Evolutionary conservation across 140 eudicot species (phyloP).

Genomic region (Flaveria floridana): DNA sequence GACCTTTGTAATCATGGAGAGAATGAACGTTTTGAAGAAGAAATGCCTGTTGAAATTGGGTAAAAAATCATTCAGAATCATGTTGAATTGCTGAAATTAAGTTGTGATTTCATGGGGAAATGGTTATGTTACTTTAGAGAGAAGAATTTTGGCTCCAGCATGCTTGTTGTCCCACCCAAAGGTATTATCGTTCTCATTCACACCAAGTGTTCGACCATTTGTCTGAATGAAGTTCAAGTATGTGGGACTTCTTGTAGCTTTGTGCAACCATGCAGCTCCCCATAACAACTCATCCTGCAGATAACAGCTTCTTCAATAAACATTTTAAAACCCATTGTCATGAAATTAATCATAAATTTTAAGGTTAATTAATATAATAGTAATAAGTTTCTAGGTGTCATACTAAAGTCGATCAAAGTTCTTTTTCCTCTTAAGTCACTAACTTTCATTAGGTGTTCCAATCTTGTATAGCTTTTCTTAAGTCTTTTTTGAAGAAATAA

Average conservation of each 20-base stretch:
- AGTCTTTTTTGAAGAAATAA: too few relatives aligned
- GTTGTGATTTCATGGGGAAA: neutral
- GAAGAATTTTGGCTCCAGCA: slow-evolving; percentile 56
- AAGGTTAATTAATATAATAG: too few relatives aligned
- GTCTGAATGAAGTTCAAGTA: slow-evolving; percentile 44
- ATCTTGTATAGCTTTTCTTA: too few relatives aligned
- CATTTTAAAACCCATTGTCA: neutral
- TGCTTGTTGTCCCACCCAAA: slow-evolving; percentile 77
- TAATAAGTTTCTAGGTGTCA: neutral
- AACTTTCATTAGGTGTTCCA: neutral
- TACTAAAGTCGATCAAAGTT: too few relatives aligned
- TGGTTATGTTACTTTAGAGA: slow-evolving; percentile 45
- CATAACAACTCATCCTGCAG: slow-evolving; percentile 73
- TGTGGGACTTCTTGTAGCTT: slow-evolving; percentile 43
- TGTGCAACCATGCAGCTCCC: slow-evolving; percentile 85
- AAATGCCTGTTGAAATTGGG: slow-evolving; percentile 53
- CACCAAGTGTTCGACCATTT: slow-evolving; percentile 39
- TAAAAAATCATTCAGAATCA: neutral
- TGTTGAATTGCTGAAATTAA: neutral
- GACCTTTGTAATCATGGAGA: slow-evolving; percentile 87
- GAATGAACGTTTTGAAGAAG: slow-evolving; percentile 79
- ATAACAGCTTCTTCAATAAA: neutral
- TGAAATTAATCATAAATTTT: neutral
- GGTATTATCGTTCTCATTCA: slow-evolving; percentile 39
- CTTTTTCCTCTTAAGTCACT: neutral